Percentiles rank a stretch among this genome's conserved stretches.
Evolutionary conservation across 2,329 filamentous ascomycete species (phyloP).

Genomic region (Penicillium sclerotigenum): DNA sequence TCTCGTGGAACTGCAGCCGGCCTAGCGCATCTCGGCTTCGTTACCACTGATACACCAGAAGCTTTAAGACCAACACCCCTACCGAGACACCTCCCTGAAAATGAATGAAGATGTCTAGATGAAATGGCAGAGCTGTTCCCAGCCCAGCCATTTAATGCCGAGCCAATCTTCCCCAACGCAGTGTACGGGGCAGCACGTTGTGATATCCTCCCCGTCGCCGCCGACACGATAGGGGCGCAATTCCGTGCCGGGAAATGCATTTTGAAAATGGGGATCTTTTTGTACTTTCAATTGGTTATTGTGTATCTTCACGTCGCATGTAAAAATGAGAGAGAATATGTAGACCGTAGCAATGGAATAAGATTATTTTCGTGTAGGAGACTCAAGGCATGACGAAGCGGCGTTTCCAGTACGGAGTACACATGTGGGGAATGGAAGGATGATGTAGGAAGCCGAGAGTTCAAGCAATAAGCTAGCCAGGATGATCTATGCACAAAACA

Average conservation of each 20-base stretch:
- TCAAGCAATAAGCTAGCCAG: conserved; percentile 1
- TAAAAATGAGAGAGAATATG: background rate
- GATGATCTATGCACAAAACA: conserved; percentile 4
- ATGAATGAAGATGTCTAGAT: background rate
- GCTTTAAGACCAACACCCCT: background rate
- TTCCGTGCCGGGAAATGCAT: conserved; percentile 14
- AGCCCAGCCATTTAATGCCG: background rate
- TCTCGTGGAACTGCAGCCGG: background rate
- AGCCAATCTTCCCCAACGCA: background rate
- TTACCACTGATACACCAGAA: background rate
- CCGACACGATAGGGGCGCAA: conserved; percentile 12
- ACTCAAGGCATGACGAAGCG: conserved; percentile 17
- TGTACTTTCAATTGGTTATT: background rate
- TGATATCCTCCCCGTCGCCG: conserved; percentile 1
- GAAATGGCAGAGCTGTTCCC: background rate
- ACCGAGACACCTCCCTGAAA: background rate
- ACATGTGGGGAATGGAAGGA: background rate
- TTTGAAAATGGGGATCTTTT: background rate
- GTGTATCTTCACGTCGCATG: background rate
- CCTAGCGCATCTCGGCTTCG: background rate
- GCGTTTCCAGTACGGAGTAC: background rate
- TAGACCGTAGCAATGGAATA: background rate
- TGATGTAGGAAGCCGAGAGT: background rate
- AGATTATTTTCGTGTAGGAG: background rate
- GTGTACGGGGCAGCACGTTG: background rate